Evolutionary conservation across 176 grass and related monocot species (phyloP).

Genomic region (Pontederia paniculata): DNA sequence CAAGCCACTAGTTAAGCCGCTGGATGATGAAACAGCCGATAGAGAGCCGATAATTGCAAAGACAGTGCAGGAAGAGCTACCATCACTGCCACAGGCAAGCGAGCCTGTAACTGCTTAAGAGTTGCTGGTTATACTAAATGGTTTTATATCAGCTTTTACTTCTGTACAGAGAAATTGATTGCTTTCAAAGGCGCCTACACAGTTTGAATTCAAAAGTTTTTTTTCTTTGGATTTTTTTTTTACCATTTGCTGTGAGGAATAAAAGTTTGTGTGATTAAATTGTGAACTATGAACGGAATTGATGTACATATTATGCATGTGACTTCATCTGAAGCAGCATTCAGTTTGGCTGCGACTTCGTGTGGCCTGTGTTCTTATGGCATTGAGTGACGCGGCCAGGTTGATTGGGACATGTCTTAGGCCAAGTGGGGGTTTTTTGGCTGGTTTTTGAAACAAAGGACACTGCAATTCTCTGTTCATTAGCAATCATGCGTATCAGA

Average conservation of each 20-base stretch:
- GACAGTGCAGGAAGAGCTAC: background rate
- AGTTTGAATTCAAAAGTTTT: background rate
- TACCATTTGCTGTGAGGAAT: conserved; percentile 12
- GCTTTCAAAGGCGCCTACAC: background rate
- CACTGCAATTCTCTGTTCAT: too few relatives aligned
- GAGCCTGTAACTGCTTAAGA: background rate
- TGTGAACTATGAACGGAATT: conserved; percentile 7
- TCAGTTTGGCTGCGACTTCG: background rate
- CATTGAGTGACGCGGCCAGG: too few relatives aligned
- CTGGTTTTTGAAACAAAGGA: too few relatives aligned
- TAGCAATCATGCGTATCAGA: too few relatives aligned
- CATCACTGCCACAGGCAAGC: background rate
- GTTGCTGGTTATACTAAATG: too few relatives aligned
- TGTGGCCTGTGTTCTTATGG: too few relatives aligned
- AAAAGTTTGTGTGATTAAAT: background rate
- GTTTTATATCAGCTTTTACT: too few relatives aligned
- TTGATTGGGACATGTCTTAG: too few relatives aligned
- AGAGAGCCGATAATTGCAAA: background rate
- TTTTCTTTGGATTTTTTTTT: background rate
- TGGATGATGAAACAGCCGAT: background rate
- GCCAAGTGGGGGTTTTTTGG: too few relatives aligned
- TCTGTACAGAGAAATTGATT: background rate
- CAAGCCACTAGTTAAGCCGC: conserved; percentile 7
- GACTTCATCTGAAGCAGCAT: conserved; percentile 8
- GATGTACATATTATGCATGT: background rate